Evolutionary conservation across 2,329 filamentous ascomycete genomes (phyloP).

Genomic region (Aaosphaeria arxii): DNA sequence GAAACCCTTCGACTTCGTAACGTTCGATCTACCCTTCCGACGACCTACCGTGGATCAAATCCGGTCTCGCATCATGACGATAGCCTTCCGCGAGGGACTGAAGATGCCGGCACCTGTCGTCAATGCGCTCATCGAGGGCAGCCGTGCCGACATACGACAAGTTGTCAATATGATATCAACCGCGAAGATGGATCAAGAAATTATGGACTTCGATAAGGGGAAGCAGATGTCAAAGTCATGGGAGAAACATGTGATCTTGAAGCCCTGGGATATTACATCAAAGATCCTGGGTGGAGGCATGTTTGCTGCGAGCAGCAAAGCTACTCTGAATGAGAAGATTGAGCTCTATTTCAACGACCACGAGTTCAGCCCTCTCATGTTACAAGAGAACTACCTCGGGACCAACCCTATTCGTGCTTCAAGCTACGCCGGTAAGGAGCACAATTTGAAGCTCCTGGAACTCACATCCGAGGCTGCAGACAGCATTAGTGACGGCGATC

Average conservation of each 20-base stretch:
- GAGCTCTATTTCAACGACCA: conserved; percentile 99
- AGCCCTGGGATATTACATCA: conserved; percentile 96
- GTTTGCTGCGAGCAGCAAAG: conserved; percentile 78
- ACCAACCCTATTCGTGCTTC: conserved; percentile 70
- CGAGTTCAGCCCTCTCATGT: conserved; percentile 95
- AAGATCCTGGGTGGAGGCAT: conserved; percentile 88
- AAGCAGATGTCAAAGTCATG: conserved; percentile 96
- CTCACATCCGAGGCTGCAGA: conserved; percentile 83
- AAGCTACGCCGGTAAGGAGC: conserved; percentile 63
- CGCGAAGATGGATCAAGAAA: conserved; percentile 78
- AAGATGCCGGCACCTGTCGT: conserved; percentile 81
- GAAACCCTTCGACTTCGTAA: conserved; percentile 91
- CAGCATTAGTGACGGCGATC: conserved; percentile 94
- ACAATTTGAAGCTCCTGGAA: conserved; percentile 79
- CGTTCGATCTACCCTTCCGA: conserved; percentile 82
- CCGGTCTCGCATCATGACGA: conserved; percentile 87
- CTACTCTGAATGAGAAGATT: conserved; percentile 94
- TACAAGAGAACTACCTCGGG: conserved; percentile 94
- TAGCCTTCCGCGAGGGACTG: conserved; percentile 86
- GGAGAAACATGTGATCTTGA: conserved; percentile 96
- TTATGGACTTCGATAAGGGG: conserved; percentile 79
- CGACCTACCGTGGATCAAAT: conserved; percentile 90
- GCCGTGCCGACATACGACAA: conserved; percentile 91
- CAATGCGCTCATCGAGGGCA: conserved; percentile 92
- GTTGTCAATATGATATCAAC: conserved; percentile 99